phyloP scores from a whole-genome alignment of 129 eudicot genomes.

The Artemisia tridentata region DNA sequence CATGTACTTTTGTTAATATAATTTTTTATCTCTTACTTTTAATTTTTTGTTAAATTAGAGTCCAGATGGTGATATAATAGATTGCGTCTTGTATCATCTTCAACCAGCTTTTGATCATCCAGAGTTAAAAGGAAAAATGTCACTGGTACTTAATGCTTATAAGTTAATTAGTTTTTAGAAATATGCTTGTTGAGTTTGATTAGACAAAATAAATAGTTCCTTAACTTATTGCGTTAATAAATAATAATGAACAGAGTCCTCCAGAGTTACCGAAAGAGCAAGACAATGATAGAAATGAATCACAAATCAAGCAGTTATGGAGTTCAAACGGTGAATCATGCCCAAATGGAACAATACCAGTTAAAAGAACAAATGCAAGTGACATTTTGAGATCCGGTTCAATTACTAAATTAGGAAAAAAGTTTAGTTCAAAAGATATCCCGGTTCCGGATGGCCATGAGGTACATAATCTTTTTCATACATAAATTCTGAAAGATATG shows the following conservation, averaged over 20 bases:
- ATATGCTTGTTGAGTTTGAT: not conserved
- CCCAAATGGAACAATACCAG: conserved; percentile 7
- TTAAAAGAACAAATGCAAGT: conserved; percentile 1
- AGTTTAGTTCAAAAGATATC: not conserved
- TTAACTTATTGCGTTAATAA: not conserved
- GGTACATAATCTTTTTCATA: not conserved
- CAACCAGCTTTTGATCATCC: conserved; percentile 1
- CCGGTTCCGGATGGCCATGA: not conserved
- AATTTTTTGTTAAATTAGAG: not conserved
- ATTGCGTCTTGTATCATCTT: not conserved
- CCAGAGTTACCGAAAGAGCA: not conserved
- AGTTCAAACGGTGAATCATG: conserved; percentile 1
- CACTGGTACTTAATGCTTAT: not conserved
- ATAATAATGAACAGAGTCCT: not conserved
- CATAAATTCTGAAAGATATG: not conserved
- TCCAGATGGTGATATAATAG: not conserved
- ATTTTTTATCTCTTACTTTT: not conserved
- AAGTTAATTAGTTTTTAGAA: not conserved
- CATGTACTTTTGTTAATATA: not conserved
- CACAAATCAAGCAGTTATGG: conserved; percentile 4
- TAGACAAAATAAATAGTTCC: not conserved
- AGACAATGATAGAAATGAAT: not conserved
- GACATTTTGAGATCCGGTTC: not conserved
- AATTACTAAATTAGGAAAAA: not conserved
- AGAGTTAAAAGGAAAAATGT: not conserved